Conservation (phyloP, 179 eudicot species). For the Corrigiola litoralis region DNA sequence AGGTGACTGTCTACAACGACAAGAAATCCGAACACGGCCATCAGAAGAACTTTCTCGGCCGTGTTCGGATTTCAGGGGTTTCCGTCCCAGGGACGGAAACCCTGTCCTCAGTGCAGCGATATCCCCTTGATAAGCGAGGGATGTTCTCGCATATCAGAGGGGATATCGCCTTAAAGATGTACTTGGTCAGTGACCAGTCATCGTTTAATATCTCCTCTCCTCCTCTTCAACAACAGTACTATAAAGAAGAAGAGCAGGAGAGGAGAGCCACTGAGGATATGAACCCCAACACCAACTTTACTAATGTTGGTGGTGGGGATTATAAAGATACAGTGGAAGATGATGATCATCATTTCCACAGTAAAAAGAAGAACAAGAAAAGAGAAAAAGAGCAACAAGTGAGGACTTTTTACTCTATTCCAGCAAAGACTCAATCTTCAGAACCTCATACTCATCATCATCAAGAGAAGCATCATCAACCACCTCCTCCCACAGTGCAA, state of each 20-base stretch:
- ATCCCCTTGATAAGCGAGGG: constrained; percentile 83
- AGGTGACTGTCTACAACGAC: constrained; percentile 54
- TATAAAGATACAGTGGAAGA: constrained; percentile 19
- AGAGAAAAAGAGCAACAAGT: constrained; percentile 46
- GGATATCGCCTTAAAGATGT: constrained; percentile 58
- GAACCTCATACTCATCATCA: constrained; percentile 17
- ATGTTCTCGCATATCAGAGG: constrained; percentile 74
- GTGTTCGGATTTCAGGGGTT: constrained; percentile 63
- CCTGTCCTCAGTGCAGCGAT: constrained; percentile 47
- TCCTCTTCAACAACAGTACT: neutral
- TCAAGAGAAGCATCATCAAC: constrained; percentile 10
- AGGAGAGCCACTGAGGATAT: constrained; percentile 25
- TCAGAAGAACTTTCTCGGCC: constrained; percentile 61
- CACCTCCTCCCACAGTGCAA: constrained; percentile 25
- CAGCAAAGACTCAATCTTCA: constrained; percentile 19
- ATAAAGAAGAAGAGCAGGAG: constrained; percentile 16
- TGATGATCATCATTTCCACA: constrained; percentile 19
- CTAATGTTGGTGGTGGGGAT: constrained; percentile 9
- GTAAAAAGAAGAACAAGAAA: constrained; percentile 24
- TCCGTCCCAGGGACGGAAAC: constrained; percentile 42
- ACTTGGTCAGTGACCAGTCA: constrained; percentile 26
- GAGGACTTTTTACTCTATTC: constrained; percentile 65
- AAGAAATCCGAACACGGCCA: constrained; percentile 28
- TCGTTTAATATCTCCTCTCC: neutral
- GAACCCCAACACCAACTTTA: constrained; percentile 20